Percentiles rank a stretch among this genome's conserved stretches.
Evolutionary conservation across 1,139 yeast species (phyloP).

Genomic region (Taphrina betulina): DNA sequence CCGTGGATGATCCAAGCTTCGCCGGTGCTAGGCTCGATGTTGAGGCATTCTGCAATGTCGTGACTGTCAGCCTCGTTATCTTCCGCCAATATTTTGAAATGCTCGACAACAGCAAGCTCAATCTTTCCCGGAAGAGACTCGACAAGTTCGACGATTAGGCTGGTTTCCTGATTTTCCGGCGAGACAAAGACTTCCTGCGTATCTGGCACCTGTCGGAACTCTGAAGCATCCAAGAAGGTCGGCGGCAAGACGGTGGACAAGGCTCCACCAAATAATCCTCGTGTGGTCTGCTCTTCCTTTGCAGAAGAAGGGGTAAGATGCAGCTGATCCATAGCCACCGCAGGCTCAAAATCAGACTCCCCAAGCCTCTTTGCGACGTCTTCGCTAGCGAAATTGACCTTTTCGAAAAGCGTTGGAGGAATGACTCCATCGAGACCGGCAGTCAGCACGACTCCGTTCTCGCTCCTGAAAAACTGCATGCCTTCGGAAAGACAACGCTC

Average conservation of each 20-base stretch:
- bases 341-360: not conserved
- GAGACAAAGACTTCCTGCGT: conserved; percentile 40
- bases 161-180: conserved; percentile 31
- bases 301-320: not conserved
- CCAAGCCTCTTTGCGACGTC: not conserved
- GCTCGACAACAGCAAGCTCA: conserved; percentile 1
- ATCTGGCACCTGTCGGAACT: conserved; percentile 40
- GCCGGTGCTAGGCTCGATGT: too few relatives aligned
- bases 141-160: conserved; percentile 38
- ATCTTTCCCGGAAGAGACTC: conserved; percentile 35
- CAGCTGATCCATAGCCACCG: not conserved
- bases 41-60: not conserved
- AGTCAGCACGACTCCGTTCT: conserved; percentile 73
- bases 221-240: conserved; percentile 39
- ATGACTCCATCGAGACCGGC: conserved; percentile 60
- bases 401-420: conserved; percentile 50
- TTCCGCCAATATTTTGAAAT: not conserved
- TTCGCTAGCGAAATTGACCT: conserved; percentile 39
- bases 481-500: conserved; percentile 51
- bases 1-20: not conserved
- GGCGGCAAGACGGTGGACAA: conserved; percentile 37
- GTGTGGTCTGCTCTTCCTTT: not conserved
- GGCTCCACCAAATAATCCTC: conserved; percentile 38
- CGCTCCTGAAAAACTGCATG: conserved; percentile 60
- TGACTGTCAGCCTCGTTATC: conserved; percentile 12